Evolutionary conservation across 129 eudicot species (phyloP).

Genomic region (Mikania micrantha): DNA sequence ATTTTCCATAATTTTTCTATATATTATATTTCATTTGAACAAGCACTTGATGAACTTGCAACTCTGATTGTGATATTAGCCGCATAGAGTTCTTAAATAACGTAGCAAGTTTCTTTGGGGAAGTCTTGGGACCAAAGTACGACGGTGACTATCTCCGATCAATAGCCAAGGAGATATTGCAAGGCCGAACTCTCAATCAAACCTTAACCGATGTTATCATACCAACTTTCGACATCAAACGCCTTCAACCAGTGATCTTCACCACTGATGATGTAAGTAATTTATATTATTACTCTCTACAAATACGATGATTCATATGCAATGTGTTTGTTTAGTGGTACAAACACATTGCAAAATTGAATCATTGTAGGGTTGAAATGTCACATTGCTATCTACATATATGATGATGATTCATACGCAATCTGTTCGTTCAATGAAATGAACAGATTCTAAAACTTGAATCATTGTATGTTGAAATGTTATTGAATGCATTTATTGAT

Average conservation of each 20-base stretch:
- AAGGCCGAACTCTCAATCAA: conserved; percentile 29
- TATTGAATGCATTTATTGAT: neutral
- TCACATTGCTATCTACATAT: neutral
- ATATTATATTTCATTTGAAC: neutral
- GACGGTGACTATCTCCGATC: conserved; percentile 41
- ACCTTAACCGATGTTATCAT: conserved; percentile 38
- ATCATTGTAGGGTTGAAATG: too few relatives aligned
- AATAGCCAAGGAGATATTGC: conserved; percentile 16
- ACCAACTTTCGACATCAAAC: conserved; percentile 50
- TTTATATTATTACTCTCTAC: neutral
- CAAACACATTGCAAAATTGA: too few relatives aligned
- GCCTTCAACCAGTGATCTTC: conserved; percentile 49
- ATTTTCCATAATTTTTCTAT: neutral
- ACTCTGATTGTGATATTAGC: conserved; percentile 15
- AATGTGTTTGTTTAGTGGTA: neutral
- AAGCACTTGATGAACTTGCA: neutral
- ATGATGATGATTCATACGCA: neutral
- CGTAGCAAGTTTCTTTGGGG: conserved; percentile 25
- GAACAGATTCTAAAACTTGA: neutral
- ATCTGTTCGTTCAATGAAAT: neutral
- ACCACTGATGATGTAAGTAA: conserved; percentile 33
- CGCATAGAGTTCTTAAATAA: conserved; percentile 26
- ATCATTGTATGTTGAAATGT: neutral
- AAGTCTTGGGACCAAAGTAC: conserved; percentile 40
- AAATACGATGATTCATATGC: neutral